Evolutionary conservation across 495 filamentous ascomycete species (phyloP), one percentile per base, ranked within the genome.

Genomic region (Xylaria telfairii): DNA sequence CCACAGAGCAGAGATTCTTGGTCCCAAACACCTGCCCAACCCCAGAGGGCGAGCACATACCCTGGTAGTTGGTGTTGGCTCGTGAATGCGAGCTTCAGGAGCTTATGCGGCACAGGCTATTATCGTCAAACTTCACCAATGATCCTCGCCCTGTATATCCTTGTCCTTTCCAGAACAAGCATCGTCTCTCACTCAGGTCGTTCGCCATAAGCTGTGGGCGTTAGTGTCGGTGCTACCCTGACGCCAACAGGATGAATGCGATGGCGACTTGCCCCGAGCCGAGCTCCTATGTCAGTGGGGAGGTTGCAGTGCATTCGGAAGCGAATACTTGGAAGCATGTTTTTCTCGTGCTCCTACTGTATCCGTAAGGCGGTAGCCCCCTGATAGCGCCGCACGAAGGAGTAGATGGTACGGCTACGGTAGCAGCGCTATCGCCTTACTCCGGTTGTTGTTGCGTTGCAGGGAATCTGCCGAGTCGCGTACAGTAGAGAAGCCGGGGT

Each of bases 11-110:
- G 64, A 54, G 32, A 51, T 12, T 51, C 28, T 21, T 65, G 19
- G 30, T 65, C 62, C 62, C 44, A 3, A 51, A 51, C n/a, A 37
- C 30, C 56, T n/a, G n/a, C 30, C 30, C 4, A 21, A 59, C 9
- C 54, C 54, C 37, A 17, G 32, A 37, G 17, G 3, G 21, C 21
- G 37, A 26, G 21, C n/a, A 54, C 15, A 53, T 41, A 54, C 47
- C 64, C 64, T n/a, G 47, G 64, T 54, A 54, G 10, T 66, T 34
- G 34, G 28, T 54, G 64, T 66, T 66, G 42, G 64, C 13, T 54
- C 10, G 4, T 42, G 32, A 21, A 54, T 66, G 32, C 32, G 42
- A 54, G 64, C 44, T 66, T 54, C 30, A 41, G 47, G 32, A 53
- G n/a, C 32, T 21, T 66, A 66, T 54, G 47, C 47, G 46, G 34